Conservation (phyloP, 2,329 filamentous ascomycete species). For the Colletotrichum sp. region DNA sequence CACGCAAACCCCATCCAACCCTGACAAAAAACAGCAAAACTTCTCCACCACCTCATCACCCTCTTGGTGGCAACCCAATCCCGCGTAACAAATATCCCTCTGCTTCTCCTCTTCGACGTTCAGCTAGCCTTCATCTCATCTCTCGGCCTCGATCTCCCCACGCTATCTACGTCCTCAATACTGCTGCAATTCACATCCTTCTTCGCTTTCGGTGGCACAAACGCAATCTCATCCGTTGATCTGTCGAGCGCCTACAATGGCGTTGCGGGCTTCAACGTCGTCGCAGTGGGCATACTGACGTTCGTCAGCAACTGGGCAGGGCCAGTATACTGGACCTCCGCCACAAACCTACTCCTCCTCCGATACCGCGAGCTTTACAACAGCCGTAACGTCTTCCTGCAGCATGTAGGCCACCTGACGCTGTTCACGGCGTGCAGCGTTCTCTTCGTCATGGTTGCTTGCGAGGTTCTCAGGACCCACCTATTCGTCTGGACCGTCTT, state of each 20-base stretch:
- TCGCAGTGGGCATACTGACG: slow-evolving; percentile 82
- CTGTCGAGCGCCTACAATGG: slow-evolving; percentile 96
- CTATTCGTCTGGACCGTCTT: slow-evolving; percentile 99
- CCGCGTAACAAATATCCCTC: slow-evolving; percentile 81
- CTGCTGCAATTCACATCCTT: slow-evolving; percentile 84
- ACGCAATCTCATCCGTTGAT: slow-evolving; percentile 95
- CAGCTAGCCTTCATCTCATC: slow-evolving; percentile 56
- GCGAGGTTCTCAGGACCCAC: slow-evolving; percentile 82
- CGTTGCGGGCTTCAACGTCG: slow-evolving; percentile 77
- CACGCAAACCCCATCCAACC: neutral
- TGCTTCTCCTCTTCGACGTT: slow-evolving; percentile 77
- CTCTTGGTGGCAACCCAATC: slow-evolving; percentile 89
- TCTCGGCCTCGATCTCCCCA: slow-evolving; percentile 53
- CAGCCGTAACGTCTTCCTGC: slow-evolving; percentile 36
- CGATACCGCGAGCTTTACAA: slow-evolving; percentile 21
- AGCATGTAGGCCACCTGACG: slow-evolving; percentile 70
- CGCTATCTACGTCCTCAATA: slow-evolving; percentile 73
- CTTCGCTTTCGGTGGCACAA: slow-evolving; percentile 89
- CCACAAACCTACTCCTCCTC: slow-evolving; percentile 65
- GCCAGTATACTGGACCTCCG: slow-evolving; percentile 83
- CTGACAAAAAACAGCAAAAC: slow-evolving; percentile 31
- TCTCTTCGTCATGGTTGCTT: slow-evolving; percentile 84
- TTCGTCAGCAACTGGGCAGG: slow-evolving; percentile 93
- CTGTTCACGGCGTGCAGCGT: slow-evolving; percentile 71
- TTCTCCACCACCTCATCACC: slow-evolving; percentile 73